Conservation (phyloP, 768 basidiomycete genomes). For the Termitomyces sp. region DNA sequence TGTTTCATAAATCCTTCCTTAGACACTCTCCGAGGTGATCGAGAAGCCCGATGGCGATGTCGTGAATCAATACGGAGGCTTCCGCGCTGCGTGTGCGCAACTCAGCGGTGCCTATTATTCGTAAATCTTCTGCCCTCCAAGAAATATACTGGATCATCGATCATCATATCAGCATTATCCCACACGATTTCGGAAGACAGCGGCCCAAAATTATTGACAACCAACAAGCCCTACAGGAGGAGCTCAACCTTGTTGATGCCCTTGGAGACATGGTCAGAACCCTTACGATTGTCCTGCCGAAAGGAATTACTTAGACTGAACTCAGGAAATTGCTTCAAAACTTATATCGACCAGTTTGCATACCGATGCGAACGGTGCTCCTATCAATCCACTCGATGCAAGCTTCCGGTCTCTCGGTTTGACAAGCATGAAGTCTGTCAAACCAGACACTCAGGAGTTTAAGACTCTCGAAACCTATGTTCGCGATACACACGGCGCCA, state of each 20-base stretch:
- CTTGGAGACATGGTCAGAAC: conserved; percentile 55
- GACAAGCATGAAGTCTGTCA: conserved; percentile 44
- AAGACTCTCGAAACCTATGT: conserved; percentile 40
- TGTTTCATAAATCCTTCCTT: neutral
- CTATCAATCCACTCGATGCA: conserved; percentile 51
- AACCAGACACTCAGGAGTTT: conserved; percentile 37
- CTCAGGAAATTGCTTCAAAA: conserved; percentile 53
- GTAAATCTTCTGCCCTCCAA: conserved; percentile 23
- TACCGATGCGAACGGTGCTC: conserved; percentile 38
- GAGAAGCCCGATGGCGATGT: conserved; percentile 34
- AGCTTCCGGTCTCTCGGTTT: conserved; percentile 50
- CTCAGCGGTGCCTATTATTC: conserved; percentile 54
- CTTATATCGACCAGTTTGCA: conserved; percentile 36
- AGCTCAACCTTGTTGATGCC: conserved; percentile 60
- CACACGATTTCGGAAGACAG: conserved; percentile 52
- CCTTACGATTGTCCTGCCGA: neutral
- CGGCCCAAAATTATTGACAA: conserved; percentile 39
- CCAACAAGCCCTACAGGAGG: conserved; percentile 34
- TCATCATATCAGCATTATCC: conserved; percentile 40
- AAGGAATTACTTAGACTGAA: neutral
- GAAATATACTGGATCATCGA: neutral
- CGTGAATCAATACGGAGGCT: conserved; percentile 31
- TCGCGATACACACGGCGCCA: conserved; percentile 50
- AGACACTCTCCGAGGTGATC: conserved; percentile 50
- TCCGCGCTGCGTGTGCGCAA: conserved; percentile 34